Base-by-base conservation (phyloP, 495 filamentous ascomycete genomes). In the Talaromyces liani region DNA sequence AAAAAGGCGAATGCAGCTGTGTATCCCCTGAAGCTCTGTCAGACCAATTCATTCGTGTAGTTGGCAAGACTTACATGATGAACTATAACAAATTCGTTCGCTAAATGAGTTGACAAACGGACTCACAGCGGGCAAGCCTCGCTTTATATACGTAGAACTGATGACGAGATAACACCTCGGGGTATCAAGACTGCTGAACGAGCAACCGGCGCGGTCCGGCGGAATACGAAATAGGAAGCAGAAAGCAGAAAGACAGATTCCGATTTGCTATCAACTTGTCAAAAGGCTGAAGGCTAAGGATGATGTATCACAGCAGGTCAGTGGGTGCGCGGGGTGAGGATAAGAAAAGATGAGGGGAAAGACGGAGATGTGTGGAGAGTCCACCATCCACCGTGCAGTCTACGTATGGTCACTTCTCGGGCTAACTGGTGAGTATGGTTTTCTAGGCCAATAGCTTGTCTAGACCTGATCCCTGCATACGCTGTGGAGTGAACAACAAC, bases 1-100 rank as follows among this genome's bases (percentile, higher is more conserved):
- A 98, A 97, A 74, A 98, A 97, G 71, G 93, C 93, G 72, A 89
- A 88, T 61, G 88, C 88, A 56, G 88, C 84, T 22, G 89, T 92
- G 67, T 91, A 91, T 36, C 68, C 72, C 78, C 78, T 80, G 54
- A 49, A 9, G 7, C 8, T 24, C n/a, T 20, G 24, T 55, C 7
- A 55, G 10, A 55, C 1, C 45, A 49, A 9, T 49, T 22, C 45
- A 20, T 20, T 49, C 5, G 2, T 16, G 36, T 3, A 41, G 14
- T 5, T 5, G 3, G 1, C 27, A 14, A 41, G 4, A n/a, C 49
- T 53, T 25, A 53, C 49, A 53, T 53, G 49, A 53, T 53, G 49
- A 24, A 41, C 1, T 16, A 16, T 41, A 5, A 14, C 4, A 10
- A 41, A 41, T 16, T 41, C 14, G 36, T 16, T 16, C 36, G 3